These are phyloP conservation scores for Pyrenochaeta sp. DNA, from an alignment of 2,329 filamentous ascomycete genomes.

Conservation along the genomic window DNA sequence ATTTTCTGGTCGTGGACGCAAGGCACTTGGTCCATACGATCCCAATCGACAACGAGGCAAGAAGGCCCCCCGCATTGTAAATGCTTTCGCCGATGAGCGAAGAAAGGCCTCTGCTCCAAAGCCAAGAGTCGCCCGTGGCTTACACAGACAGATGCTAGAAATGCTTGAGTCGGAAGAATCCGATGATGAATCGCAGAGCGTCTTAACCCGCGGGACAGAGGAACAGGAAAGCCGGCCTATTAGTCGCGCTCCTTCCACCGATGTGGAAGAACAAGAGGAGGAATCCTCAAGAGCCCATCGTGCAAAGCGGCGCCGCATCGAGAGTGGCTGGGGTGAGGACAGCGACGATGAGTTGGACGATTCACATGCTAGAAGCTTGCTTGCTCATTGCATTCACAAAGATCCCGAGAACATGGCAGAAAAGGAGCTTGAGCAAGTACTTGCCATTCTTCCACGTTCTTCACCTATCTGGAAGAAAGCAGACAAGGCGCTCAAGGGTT, in stretches of 20 bases:
- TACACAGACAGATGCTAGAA: conserved; percentile 80
- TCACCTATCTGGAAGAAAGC: conserved; percentile 79
- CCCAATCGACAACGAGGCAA: conserved; percentile 51
- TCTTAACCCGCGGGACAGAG: conserved; percentile 78
- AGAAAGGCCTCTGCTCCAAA: conserved; percentile 62
- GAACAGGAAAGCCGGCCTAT: conserved; percentile 82
- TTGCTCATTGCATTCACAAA: conserved; percentile 59
- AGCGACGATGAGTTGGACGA: conserved; percentile 59
- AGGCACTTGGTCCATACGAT: conserved; percentile 55
- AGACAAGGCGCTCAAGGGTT: conserved; percentile 62
- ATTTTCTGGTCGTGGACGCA: conserved; percentile 52
- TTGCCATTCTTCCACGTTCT: conserved; percentile 61
- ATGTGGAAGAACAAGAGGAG: conserved; percentile 60
- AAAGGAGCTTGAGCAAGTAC: conserved; percentile 64
- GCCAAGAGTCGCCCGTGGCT: conserved; percentile 70
- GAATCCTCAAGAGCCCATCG: conserved; percentile 55
- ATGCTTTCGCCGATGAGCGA: conserved; percentile 65
- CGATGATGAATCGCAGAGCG: conserved; percentile 74
- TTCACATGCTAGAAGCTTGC: conserved; percentile 54
- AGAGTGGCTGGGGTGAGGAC: conserved; percentile 56
- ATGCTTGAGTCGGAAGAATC: conserved; percentile 85
- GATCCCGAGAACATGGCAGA: conserved; percentile 76
- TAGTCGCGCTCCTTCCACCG: conserved; percentile 68
- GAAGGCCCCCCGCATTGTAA: conserved; percentile 48
- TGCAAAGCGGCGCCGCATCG: conserved; percentile 55